A percentile compares a stretch with the other conserved stretches of the same genome.
Conservation (phyloP, 495 filamentous ascomycete species). For the Mytilinidion resinicola region DNA sequence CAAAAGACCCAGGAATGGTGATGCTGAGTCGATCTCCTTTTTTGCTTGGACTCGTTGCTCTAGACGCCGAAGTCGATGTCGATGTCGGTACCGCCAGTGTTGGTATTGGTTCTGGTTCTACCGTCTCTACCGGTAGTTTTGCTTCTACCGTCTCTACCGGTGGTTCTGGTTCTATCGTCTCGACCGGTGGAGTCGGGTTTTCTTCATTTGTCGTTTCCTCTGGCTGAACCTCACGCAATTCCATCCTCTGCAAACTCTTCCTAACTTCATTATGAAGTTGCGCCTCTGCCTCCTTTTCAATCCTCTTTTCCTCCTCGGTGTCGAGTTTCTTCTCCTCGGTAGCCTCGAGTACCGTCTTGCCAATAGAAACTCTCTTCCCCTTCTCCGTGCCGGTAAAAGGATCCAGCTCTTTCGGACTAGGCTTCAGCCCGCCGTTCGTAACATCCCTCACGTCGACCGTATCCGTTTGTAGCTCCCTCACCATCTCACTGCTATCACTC, state of each 20-base stretch:
- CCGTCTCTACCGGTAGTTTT: neutral
- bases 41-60: constrained; percentile 7
- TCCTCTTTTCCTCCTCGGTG: constrained; percentile 17
- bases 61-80: constrained; percentile 2
- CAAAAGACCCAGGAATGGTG: constrained; percentile 27
- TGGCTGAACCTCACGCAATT: neutral
- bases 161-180: neutral
- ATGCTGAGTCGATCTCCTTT: constrained; percentile 23
- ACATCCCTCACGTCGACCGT: constrained; percentile 21
- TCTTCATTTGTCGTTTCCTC: neutral
- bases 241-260: constrained; percentile 10
- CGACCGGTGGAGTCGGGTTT: neutral
- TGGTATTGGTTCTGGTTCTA: neutral
- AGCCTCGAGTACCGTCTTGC: constrained; percentile 20
- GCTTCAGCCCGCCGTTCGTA: constrained; percentile 2
- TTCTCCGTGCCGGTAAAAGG: constrained; percentile 14
- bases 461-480: constrained; percentile 5
- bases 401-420: constrained; percentile 16
- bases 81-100: neutral
- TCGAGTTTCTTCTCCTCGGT: constrained; percentile 2
- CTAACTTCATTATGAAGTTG: constrained; percentile 23
- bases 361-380: constrained; percentile 26
- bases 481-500: constrained; percentile 23
- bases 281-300: constrained; percentile 13
- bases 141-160: neutral